These are phyloP conservation scores for Geosmithia morbida DNA, from an alignment of 2,329 filamentous ascomycete genomes.

Conservation along the genomic window DNA sequence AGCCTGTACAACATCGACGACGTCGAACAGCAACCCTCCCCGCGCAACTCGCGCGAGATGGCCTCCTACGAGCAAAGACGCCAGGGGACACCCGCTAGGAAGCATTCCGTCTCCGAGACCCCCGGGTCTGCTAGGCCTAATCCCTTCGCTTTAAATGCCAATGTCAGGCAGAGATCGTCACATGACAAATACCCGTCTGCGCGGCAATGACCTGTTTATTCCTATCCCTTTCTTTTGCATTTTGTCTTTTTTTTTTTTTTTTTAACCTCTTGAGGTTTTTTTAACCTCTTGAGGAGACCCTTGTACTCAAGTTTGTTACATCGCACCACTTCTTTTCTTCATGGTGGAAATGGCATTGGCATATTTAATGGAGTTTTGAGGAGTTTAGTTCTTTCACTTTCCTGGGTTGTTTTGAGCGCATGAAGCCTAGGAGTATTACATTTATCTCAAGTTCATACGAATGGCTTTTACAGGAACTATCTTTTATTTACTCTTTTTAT, in stretches of 20 bases:
- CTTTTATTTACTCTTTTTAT: too few relatives aligned
- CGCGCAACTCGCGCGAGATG: conserved; percentile 47
- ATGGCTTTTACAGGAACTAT: too few relatives aligned
- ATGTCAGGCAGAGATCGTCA: conserved; percentile 16
- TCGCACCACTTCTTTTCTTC: too few relatives aligned
- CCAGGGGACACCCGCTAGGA: conserved; percentile 25
- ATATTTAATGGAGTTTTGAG: neutral
- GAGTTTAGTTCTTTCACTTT: neutral
- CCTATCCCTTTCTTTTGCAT: neutral
- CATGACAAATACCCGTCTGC: conserved; percentile 26
- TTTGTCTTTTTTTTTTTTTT: neutral
- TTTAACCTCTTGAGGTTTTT: too few relatives aligned
- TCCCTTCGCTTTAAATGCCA: conserved; percentile 18
- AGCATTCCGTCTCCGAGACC: conserved; percentile 3
- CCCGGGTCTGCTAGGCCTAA: conserved; percentile 10
- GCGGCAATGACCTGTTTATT: neutral
- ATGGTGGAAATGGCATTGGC: neutral
- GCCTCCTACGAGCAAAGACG: conserved; percentile 38
- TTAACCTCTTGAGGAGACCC: too few relatives aligned
- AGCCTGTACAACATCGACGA: conserved; percentile 44
- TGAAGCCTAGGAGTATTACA: neutral
- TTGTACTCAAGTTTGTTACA: too few relatives aligned
- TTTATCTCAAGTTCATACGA: neutral
- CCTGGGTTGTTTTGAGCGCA: neutral
- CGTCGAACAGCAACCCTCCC: conserved; percentile 23